These are phyloP conservation scores for Pholiota adiposa DNA, from an alignment of 1,284 basidiomycete genomes.

Conservation along the genomic window DNA sequence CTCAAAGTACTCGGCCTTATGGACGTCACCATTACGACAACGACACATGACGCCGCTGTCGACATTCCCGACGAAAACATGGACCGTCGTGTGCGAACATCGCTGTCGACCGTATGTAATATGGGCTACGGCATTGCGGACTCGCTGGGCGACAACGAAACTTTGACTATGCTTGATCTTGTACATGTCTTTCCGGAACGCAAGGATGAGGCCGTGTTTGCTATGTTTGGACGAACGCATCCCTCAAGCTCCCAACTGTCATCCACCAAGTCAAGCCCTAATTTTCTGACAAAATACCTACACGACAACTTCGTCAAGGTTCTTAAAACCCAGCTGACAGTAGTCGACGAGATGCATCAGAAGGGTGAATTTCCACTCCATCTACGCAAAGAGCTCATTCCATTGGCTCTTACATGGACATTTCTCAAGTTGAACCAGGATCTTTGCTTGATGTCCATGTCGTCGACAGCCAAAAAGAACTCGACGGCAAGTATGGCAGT, in stretches of 20 bases:
- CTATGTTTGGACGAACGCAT: slow-evolving; percentile 88
- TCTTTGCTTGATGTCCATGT: slow-evolving; percentile 65
- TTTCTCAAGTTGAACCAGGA: slow-evolving; percentile 87
- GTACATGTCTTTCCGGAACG: slow-evolving; percentile 85
- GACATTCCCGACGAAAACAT: slow-evolving; percentile 90
- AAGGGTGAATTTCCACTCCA: slow-evolving; percentile 62
- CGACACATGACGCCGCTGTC: slow-evolving; percentile 50
- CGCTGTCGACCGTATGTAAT: slow-evolving; percentile 86
- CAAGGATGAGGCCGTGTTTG: slow-evolving; percentile 90
- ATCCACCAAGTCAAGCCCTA: slow-evolving; percentile 51
- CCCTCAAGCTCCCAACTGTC: slow-evolving; percentile 44
- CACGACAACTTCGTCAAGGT: slow-evolving; percentile 77
- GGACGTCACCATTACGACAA: slow-evolving; percentile 89
- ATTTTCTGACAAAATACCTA: slow-evolving; percentile 75
- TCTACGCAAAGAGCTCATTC: slow-evolving; percentile 52
- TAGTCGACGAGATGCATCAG: slow-evolving; percentile 44
- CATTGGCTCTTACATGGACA: slow-evolving; percentile 82
- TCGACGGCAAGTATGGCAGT: slow-evolving; percentile 57
- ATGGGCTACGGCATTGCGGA: slow-evolving; percentile 99
- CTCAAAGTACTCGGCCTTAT: slow-evolving; percentile 93
- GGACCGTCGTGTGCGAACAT: slow-evolving; percentile 91
- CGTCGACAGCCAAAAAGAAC: slow-evolving; percentile 63
- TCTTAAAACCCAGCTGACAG: slow-evolving; percentile 64
- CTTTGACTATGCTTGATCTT: slow-evolving; percentile 90
- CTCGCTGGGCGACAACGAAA: slow-evolving; percentile 79